Evolutionary conservation across 1,139 yeast genomes (phyloP).

Genomic region (Debaryomyces fabryi): DNA sequence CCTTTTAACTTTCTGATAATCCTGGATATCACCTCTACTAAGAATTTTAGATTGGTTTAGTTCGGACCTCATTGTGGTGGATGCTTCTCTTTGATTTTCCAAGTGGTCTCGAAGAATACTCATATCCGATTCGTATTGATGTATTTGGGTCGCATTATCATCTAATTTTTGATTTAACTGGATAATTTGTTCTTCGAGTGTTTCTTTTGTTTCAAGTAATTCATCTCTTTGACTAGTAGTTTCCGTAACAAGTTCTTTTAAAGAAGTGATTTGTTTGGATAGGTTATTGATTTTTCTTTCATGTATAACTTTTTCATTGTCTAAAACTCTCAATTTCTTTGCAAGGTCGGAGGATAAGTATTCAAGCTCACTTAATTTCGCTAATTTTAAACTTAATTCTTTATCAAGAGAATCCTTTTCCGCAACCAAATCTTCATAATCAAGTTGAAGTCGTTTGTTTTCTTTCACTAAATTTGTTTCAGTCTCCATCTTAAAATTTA

Average conservation of each 20-base stretch:
- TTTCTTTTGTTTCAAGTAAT: constrained; percentile 49
- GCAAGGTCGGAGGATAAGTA: constrained; percentile 45
- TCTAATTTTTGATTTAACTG: constrained; percentile 48
- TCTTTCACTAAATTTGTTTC: constrained; percentile 71
- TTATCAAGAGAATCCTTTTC: constrained; percentile 53
- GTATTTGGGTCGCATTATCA: constrained; percentile 39
- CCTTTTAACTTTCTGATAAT: constrained; percentile 41
- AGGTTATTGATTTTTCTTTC: constrained; percentile 52
- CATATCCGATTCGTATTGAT: constrained; percentile 34
- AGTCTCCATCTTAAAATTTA: constrained; percentile 57
- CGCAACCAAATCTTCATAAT: constrained; percentile 56
- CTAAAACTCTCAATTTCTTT: constrained; percentile 49
- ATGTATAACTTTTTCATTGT: constrained; percentile 45
- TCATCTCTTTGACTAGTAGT: constrained; percentile 52
- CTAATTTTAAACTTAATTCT: constrained; percentile 52
- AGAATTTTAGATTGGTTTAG: constrained; percentile 38
- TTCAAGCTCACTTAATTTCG: constrained; percentile 55
- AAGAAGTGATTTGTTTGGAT: constrained; percentile 51
- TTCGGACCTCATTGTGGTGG: constrained; percentile 36
- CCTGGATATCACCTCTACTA: constrained; percentile 35
- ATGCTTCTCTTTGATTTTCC: constrained; percentile 36
- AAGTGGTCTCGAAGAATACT: constrained; percentile 39
- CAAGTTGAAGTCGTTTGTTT: constrained; percentile 61
- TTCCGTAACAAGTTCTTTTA: constrained; percentile 56
- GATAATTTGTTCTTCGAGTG: constrained; percentile 49